Conservation (phyloP, 345 rosid genomes). For the Populus simonii region DNA sequence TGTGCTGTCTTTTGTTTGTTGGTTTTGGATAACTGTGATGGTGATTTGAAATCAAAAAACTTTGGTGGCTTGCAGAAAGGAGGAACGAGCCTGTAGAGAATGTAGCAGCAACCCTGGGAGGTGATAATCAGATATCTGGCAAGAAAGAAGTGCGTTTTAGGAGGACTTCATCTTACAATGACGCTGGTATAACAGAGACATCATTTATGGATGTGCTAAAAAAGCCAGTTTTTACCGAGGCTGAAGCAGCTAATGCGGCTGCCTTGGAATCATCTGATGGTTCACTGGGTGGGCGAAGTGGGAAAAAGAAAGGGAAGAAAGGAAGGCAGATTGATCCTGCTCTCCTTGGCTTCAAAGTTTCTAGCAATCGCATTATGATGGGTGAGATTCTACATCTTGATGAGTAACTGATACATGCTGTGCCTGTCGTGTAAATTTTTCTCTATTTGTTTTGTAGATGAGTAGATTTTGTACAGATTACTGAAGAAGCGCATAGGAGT, state of each 20-base stretch:
- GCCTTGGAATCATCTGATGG: constrained; percentile 25
- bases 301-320: constrained; percentile 88
- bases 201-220: constrained; percentile 79
- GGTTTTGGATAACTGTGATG: not conserved
- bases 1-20: not conserved
- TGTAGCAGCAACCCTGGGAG: not conserved
- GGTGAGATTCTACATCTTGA: constrained; percentile 70
- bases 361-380: constrained; percentile 93
- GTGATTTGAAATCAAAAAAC: not conserved
- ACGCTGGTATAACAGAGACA: constrained; percentile 52
- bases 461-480: constrained; percentile 17
- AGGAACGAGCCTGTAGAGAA: constrained; percentile 15
- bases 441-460: not conserved
- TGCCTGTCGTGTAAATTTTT: not conserved
- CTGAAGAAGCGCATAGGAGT: not conserved
- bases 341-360: constrained; percentile 84
- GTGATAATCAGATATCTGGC: constrained; percentile 27
- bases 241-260: not conserved
- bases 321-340: constrained; percentile 87
- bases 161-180: constrained; percentile 48
- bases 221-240: constrained; percentile 21
- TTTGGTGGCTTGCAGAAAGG: constrained; percentile 25
- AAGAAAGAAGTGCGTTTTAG: constrained; percentile 50
- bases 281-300: constrained; percentile 27
- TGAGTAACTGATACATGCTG: constrained; percentile 31